Base-by-base conservation (phyloP, 768 basidiomycete genomes). In the Lactarius akahatsu region DNA sequence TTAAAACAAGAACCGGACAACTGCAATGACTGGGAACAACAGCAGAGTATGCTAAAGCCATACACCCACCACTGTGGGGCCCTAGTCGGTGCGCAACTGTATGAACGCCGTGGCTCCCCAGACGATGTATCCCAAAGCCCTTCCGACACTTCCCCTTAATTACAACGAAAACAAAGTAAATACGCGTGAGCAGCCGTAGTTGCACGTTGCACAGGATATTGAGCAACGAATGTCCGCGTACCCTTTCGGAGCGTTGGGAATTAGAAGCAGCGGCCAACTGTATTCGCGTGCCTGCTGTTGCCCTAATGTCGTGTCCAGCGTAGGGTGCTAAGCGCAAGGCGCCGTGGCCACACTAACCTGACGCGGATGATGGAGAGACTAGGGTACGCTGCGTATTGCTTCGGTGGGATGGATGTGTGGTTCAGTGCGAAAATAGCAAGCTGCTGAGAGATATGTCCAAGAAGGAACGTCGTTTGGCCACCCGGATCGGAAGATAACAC, bases 391-490 rank as follows among this genome's bases (percentile, higher is more conserved):
- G 38, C 7, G 23, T 7, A n/a, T 28, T 20, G 11, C 20, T 67
- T 40, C 2, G 57, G 57, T 38, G 10, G 43, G 55, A 58, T 13
- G 23, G 20, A 20, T 23, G 68, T n/a, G 65, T 43, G 36, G 15
- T 57, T 47, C 23, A n/a, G 30, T 13, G n/a, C 1, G 1, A 56
- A 28, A 13, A 57, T 56, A 7, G 57, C 9, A 10, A 68, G 23
- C 47, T 65, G 67, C 15, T 54, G 40, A 20, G 62, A 64, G 11
- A 70, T 68, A 47, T 60, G 54, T 7, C 1, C 15, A 5, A 70
- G 26, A 5, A 70, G 26, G 15, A 23, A 9, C 13, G 34, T 36
- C 15, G 30, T 55, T 45, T 4, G n/a, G 1, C 43, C 28, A 38
- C 55, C 47, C 4, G 59, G 23, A 20, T 71, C 38, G n/a, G n/a